Conservation (phyloP, 2,329 filamentous ascomycete species). For the Coniochaeta sp. region DNA sequence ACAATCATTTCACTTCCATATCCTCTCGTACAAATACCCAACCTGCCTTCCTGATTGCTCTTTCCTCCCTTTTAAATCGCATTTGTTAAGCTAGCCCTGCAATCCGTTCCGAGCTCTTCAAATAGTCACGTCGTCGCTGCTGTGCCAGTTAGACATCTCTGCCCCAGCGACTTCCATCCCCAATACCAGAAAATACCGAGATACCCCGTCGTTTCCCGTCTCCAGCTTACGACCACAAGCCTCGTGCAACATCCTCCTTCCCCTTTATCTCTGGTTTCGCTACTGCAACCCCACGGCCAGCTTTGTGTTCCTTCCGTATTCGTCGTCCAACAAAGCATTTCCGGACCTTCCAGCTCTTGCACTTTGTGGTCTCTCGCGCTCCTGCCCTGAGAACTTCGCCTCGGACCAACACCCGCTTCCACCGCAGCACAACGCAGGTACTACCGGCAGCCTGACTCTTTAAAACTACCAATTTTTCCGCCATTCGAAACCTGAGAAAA, state of each 20-base stretch:
- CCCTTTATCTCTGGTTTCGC: neutral
- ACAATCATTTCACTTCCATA: neutral
- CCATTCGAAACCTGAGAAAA: neutral
- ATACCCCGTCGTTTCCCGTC: no score
- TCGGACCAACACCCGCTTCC: neutral
- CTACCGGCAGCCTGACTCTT: neutral
- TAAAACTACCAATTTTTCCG: neutral
- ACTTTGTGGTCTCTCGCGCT: neutral
- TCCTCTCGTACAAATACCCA: neutral
- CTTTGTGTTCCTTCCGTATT: constrained; percentile 1
- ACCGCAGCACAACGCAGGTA: neutral
- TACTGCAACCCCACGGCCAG: neutral
- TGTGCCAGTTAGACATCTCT: no score
- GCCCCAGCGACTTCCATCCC: neutral
- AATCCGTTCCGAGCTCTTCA: no score
- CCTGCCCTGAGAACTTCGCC: neutral
- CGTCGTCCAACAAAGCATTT: neutral
- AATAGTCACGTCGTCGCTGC: no score
- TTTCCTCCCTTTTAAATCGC: neutral
- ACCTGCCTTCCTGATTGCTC: neutral
- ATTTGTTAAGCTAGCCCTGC: no score
- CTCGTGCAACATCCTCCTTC: neutral
- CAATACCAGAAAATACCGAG: no score
- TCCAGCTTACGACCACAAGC: neutral
- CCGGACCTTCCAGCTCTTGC: neutral